phyloP scores from a whole-genome alignment of 441 rosid genomes.

The Adansonia grandidieri region DNA sequence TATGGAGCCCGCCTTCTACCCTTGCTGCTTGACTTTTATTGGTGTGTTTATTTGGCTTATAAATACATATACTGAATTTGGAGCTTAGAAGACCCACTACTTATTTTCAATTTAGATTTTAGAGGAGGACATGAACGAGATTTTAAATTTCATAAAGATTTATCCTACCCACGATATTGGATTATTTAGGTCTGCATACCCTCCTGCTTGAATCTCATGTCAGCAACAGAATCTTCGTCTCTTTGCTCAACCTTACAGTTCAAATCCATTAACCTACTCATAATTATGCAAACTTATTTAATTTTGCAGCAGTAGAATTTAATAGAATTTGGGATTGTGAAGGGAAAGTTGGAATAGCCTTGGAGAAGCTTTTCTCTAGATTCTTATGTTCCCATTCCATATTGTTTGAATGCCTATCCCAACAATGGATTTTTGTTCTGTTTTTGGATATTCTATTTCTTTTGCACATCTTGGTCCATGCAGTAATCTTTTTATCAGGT shows the following conservation, averaged over 20 bases:
- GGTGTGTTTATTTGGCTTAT: background rate
- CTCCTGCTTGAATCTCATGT: background rate
- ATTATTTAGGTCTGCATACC: background rate
- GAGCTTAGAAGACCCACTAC: background rate
- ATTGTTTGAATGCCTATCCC: slow-evolving; percentile 3
- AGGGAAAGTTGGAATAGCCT: slow-evolving; percentile 1
- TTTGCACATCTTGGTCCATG: background rate
- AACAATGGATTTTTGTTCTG: background rate
- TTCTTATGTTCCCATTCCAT: background rate
- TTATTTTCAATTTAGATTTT: background rate
- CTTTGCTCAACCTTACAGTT: background rate
- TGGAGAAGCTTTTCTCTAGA: background rate
- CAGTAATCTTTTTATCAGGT: background rate
- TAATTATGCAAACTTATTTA: background rate
- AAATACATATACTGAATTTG: background rate
- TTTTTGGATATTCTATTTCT: background rate
- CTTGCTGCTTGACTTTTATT: background rate
- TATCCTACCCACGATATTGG: background rate
- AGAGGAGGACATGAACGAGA: background rate
- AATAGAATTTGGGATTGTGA: slow-evolving; percentile 8
- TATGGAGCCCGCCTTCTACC: background rate
- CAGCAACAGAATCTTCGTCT: background rate
- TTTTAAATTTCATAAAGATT: background rate
- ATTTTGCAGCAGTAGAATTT: background rate
- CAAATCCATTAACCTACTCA: background rate